Conservation (phyloP, 805 yeast genomes). For the Ogataea salicorniae region DNA sequence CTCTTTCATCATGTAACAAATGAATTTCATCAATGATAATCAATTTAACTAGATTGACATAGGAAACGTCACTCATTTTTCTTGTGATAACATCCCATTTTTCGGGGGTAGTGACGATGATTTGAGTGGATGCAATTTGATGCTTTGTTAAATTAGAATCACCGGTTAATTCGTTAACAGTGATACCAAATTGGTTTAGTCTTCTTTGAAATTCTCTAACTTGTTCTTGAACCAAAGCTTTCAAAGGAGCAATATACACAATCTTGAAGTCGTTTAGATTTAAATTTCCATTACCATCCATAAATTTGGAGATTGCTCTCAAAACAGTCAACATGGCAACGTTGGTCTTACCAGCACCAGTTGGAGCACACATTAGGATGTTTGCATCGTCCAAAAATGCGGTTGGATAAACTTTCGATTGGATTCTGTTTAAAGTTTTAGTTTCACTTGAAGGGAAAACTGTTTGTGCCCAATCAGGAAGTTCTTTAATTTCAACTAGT, state of each 20-base stretch:
- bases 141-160: conserved; percentile 72
- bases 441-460: conserved; percentile 73
- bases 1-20: conserved; percentile 87
- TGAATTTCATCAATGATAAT: conserved; percentile 91
- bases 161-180: conserved; percentile 86
- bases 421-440: conserved; percentile 68
- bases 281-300: conserved; percentile 46
- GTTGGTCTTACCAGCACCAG: conserved; percentile 98
- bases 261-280: conserved; percentile 58
- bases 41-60: conserved; percentile 58
- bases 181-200: conserved; percentile 56
- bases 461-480: conserved; percentile 79
- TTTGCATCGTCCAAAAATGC: conserved; percentile 73
- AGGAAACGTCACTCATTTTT: conserved; percentile 64
- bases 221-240: conserved; percentile 94
- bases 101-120: conserved; percentile 91
- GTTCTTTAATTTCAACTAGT: conserved; percentile 49
- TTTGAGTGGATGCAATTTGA: conserved; percentile 73
- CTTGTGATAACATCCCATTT: conserved; percentile 96
- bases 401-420: conserved; percentile 73
- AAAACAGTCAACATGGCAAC: conserved; percentile 85
- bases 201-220: conserved; percentile 79
- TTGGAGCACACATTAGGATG: conserved; percentile 88
- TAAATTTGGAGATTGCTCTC: conserved; percentile 50
- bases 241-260: conserved; percentile 88